These are phyloP conservation scores for Boletus albobrunnescens DNA, from an alignment of 1,284 basidiomycete genomes.

Conservation along the genomic window DNA sequence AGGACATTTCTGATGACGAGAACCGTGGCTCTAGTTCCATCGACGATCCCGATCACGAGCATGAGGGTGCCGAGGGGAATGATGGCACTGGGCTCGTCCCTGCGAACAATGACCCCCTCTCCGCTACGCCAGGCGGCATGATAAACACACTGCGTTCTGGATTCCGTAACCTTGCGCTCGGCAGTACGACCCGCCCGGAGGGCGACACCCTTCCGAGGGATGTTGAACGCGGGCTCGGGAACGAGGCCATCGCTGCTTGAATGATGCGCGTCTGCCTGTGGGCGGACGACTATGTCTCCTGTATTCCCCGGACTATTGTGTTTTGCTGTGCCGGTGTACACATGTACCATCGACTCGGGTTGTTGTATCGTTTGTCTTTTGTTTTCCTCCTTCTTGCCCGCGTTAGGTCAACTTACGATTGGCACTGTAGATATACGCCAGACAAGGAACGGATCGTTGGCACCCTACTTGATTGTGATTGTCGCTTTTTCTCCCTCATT, in stretches of 20 bases:
- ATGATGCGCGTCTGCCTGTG: neutral
- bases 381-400: neutral
- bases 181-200: constrained; percentile 14
- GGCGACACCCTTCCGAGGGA: constrained; percentile 34
- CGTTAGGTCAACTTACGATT: neutral
- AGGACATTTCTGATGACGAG: constrained; percentile 37
- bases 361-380: neutral
- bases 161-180: constrained; percentile 31
- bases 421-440: neutral
- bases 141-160: constrained; percentile 35
- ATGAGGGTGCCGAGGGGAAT: constrained; percentile 11
- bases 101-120: constrained; percentile 13
- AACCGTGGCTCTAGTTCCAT: constrained; percentile 36
- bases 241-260: constrained; percentile 16
- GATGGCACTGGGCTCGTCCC: neutral
- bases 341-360: neutral
- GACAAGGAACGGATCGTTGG: neutral
- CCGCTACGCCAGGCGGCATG: constrained; percentile 23
- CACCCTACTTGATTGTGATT: neutral
- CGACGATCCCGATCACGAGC: constrained; percentile 31
- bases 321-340: neutral
- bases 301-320: constrained; percentile 1
- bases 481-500: neutral
- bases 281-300: neutral
- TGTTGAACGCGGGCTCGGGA: constrained; percentile 34